Percentiles rank a stretch among this genome's conserved stretches.
Evolutionary conservation across 2,329 filamentous ascomycete species (phyloP).

Genomic region (Hypoxylon rubiginosum): DNA sequence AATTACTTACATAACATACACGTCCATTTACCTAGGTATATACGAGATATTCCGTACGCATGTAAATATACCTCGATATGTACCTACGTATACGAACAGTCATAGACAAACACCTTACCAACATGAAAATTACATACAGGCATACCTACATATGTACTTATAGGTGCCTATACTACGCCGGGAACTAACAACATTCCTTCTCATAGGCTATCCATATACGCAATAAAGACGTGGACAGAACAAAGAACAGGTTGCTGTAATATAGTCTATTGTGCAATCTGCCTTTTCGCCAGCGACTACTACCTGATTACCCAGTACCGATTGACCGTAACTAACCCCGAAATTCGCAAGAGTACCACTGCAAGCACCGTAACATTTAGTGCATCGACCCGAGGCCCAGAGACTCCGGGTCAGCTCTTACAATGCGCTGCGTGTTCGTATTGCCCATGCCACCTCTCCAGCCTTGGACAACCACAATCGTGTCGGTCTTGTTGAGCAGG

Average conservation of each 20-base stretch:
- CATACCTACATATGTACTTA: too few relatives aligned
- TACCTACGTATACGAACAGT: too few relatives aligned
- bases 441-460: constrained; percentile 94
- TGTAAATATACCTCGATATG: too few relatives aligned
- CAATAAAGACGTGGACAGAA: background rate
- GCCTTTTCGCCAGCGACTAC: background rate
- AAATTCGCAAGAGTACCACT: background rate
- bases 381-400: constrained; percentile 64
- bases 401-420: constrained; percentile 71
- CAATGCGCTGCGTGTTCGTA: constrained; percentile 83
- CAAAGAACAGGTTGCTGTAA: background rate
- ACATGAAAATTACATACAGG: too few relatives aligned
- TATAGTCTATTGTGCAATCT: constrained; percentile 1
- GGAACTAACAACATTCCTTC: background rate
- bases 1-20: too few relatives aligned
- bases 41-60: too few relatives aligned
- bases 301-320: background rate
- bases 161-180: too few relatives aligned
- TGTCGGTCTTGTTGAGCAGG: constrained; percentile 78
- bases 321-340: background rate
- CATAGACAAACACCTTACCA: too few relatives aligned
- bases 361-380: constrained; percentile 1
- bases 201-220: background rate
- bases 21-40: too few relatives aligned
- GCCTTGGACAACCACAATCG: constrained; percentile 87